These are phyloP conservation scores for Nicotiana benthamiana DNA, from an alignment of 257 asterid genomes.

Conservation along the genomic window DNA sequence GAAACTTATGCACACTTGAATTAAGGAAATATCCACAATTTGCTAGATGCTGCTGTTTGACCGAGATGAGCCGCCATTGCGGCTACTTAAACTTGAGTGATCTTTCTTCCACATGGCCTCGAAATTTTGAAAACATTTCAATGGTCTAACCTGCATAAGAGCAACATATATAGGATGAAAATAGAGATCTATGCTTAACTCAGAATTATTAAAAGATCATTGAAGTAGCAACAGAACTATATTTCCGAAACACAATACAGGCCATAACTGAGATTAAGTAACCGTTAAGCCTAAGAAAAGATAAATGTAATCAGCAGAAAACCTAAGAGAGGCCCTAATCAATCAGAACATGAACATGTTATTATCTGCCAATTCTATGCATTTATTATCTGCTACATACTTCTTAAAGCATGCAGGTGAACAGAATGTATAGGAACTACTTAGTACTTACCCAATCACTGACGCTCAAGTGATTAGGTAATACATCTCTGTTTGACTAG, in stretches of 20 bases:
- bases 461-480: not conserved
- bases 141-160: slow-evolving; percentile 59
- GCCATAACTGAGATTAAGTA: not conserved
- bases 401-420: not conserved
- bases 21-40: not conserved
- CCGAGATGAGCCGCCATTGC: slow-evolving; percentile 31
- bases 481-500: not conserved
- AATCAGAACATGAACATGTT: not conserved
- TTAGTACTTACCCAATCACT: not conserved
- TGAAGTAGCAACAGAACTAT: not conserved
- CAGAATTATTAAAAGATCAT: not conserved
- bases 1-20: not conserved
- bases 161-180: not conserved
- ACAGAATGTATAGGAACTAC: not conserved
- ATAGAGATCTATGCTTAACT: not conserved
- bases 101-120: slow-evolving; percentile 54
- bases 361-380: not conserved
- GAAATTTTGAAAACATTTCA: slow-evolving; percentile 60
- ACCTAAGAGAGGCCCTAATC: not conserved
- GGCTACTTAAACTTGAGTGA: slow-evolving; percentile 24
- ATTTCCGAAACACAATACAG: not conserved
- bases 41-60: slow-evolving; percentile 28
- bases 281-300: not conserved
- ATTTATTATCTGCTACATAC: not conserved
- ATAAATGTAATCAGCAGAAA: not conserved